These are phyloP conservation scores for Yamadazyma pseudoaaseri DNA, from an alignment of 1,139 yeast genomes.

Conservation along the genomic window DNA sequence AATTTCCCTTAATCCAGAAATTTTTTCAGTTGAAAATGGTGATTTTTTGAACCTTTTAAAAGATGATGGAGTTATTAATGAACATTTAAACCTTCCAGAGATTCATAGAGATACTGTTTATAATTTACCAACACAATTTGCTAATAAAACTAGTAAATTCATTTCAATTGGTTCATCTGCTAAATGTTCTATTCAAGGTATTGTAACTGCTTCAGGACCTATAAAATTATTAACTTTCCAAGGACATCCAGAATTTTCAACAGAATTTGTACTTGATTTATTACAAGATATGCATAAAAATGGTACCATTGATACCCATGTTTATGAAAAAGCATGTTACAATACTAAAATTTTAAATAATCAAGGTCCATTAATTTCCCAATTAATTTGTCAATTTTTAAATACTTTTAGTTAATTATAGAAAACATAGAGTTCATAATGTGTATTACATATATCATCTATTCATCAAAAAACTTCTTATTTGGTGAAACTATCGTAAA, in stretches of 20 bases:
- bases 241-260: constrained; percentile 84
- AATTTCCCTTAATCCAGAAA: constrained; percentile 45
- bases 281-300: constrained; percentile 18
- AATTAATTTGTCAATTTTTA: constrained; percentile 30
- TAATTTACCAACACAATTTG: constrained; percentile 20
- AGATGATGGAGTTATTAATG: constrained; percentile 14
- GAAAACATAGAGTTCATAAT: background rate
- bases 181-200: constrained; percentile 62
- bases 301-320: constrained; percentile 17
- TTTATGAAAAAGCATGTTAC: constrained; percentile 25
- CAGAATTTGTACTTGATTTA: constrained; percentile 30
- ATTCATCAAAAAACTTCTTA: constrained; percentile 30
- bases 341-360: constrained; percentile 31
- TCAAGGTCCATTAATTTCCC: constrained; percentile 35
- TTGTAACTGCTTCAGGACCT: constrained; percentile 43
- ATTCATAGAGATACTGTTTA: constrained; percentile 71
- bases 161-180: constrained; percentile 52
- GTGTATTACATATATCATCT: constrained; percentile 1
- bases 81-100: constrained; percentile 49
- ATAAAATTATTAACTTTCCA: constrained; percentile 63
- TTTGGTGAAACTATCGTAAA: constrained; percentile 42
- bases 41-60: constrained; percentile 23
- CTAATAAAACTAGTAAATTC: constrained; percentile 22
- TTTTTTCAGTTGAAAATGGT: constrained; percentile 24
- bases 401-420: constrained; percentile 8